A percentile compares a stretch with the other conserved stretches of the same genome.
Conservation (phyloP, 2,329 filamentous ascomycete species). For the Neofusicoccum ribis region DNA sequence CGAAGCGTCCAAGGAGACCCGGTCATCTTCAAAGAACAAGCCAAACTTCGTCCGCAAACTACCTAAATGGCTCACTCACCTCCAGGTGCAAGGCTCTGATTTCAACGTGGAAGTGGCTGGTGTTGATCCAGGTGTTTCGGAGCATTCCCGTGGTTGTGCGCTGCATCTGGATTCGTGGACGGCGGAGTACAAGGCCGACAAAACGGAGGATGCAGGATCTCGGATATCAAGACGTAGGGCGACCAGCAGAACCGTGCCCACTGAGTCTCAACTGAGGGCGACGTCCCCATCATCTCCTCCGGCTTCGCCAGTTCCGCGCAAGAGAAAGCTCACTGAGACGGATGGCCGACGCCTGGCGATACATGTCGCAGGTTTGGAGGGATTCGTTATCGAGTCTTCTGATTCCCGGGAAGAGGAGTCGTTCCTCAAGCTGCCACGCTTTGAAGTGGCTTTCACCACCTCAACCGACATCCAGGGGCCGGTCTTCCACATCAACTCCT, state of each 20-base stretch:
- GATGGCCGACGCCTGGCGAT: slow-evolving; percentile 83
- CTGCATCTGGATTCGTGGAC: slow-evolving; percentile 86
- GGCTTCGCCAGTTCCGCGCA: slow-evolving; percentile 42
- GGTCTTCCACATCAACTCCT: slow-evolving; percentile 81
- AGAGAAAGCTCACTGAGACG: slow-evolving; percentile 54
- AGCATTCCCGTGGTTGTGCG: slow-evolving; percentile 77
- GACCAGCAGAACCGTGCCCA: slow-evolving; percentile 59
- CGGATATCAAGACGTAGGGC: slow-evolving; percentile 67
- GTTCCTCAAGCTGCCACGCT: slow-evolving; percentile 81
- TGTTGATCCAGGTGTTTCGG: slow-evolving; percentile 78
- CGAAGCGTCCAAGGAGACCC: slow-evolving; percentile 55
- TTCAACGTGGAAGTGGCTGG: slow-evolving; percentile 91
- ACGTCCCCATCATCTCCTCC: slow-evolving; percentile 51
- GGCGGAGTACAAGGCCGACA: slow-evolving; percentile 83
- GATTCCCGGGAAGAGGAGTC: slow-evolving; percentile 83
- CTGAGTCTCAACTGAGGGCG: slow-evolving; percentile 64
- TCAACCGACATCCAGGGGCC: slow-evolving; percentile 83
- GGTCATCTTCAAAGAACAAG: slow-evolving; percentile 56
- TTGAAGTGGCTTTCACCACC: slow-evolving; percentile 84
- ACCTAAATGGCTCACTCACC: slow-evolving; percentile 81
- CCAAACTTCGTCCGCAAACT: slow-evolving; percentile 67
- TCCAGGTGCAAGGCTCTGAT: slow-evolving; percentile 82
- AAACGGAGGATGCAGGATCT: slow-evolving; percentile 63
- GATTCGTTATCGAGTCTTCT: slow-evolving; percentile 83
- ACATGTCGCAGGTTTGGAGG: slow-evolving; percentile 81